phyloP scores from a whole-genome alignment of 306 rosid genomes.

The Ziziphus jujuba region DNA sequence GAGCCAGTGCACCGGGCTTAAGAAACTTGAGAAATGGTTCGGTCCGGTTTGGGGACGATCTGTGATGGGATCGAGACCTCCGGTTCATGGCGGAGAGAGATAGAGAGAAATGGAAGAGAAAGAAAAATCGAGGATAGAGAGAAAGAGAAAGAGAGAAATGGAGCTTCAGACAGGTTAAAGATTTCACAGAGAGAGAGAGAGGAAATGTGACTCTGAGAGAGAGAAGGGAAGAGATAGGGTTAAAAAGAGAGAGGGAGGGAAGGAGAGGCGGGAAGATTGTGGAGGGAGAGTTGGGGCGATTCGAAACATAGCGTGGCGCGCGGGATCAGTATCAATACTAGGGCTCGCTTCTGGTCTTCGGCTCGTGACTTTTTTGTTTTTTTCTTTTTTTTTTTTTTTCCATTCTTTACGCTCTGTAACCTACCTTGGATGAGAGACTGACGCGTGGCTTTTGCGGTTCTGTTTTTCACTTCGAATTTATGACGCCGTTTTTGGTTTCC shows the following conservation, averaged over 20 bases:
- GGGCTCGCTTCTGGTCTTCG: neutral
- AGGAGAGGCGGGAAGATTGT: neutral
- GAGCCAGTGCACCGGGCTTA: slow-evolving; percentile 87
- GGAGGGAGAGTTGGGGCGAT: neutral
- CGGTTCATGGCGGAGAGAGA: slow-evolving; percentile 50
- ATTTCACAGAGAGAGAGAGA: slow-evolving; percentile 27
- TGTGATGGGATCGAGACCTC: slow-evolving; percentile 28
- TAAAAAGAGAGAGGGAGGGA: slow-evolving; percentile 41
- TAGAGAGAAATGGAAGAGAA: neutral
- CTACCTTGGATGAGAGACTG: neutral
- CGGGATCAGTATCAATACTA: neutral
- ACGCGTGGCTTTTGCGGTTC: neutral
- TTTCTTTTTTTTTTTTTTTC: no score
- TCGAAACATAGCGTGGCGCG: neutral
- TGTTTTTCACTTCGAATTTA: no score
- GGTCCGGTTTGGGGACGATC: slow-evolving; percentile 24
- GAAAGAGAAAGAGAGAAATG: neutral
- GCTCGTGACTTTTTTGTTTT: neutral
- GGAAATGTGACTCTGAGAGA: slow-evolving; percentile 33
- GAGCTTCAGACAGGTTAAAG: no score
- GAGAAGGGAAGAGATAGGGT: slow-evolving; percentile 49
- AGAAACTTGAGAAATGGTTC: slow-evolving; percentile 68
- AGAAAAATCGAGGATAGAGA: neutral
- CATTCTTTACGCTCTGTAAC: neutral
- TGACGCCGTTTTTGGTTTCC: no score